A percentile compares a stretch with the other conserved stretches of the same genome.
phyloP scores from a whole-genome alignment of 345 rosid genomes.

The Conringia planisiliqua region DNA sequence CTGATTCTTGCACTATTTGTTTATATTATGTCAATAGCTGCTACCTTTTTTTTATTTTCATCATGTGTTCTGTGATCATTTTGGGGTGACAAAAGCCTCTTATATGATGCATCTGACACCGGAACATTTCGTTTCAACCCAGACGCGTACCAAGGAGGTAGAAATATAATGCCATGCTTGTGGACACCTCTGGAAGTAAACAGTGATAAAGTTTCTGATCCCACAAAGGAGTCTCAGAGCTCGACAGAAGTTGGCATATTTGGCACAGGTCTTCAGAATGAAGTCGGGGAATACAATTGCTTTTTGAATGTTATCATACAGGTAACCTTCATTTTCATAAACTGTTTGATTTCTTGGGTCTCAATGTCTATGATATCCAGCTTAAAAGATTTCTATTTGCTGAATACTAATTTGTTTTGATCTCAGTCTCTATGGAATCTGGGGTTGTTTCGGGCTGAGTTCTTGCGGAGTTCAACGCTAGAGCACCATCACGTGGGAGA shows the following conservation, averaged over 20 bases:
- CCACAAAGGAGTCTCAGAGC: slow-evolving; percentile 29
- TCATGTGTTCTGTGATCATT: slow-evolving; percentile 4
- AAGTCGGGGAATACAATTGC: slow-evolving; percentile 97
- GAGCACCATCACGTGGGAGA: slow-evolving; percentile 87
- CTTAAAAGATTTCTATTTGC: neutral
- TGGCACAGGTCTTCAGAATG: slow-evolving; percentile 91
- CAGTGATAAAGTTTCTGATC: slow-evolving; percentile 35
- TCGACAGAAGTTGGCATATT: slow-evolving; percentile 40
- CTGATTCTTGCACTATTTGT: neutral
- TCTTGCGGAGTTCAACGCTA: slow-evolving; percentile 63
- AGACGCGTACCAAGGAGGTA: slow-evolving; percentile 67
- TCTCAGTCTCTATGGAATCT: slow-evolving; percentile 94
- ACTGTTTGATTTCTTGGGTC: neutral
- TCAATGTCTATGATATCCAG: neutral
- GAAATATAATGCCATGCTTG: slow-evolving; percentile 42
- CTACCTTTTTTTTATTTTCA: neutral
- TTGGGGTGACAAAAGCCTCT: neutral
- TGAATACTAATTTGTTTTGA: slow-evolving; percentile 10
- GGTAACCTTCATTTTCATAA: slow-evolving; percentile 41
- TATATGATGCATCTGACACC: slow-evolving; percentile 10
- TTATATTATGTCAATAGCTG: neutral
- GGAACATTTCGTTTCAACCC: slow-evolving; percentile 28
- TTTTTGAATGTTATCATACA: slow-evolving; percentile 97
- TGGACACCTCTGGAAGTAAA: slow-evolving; percentile 37
- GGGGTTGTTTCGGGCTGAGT: slow-evolving; percentile 71